Evolutionary conservation across 345 rosid species (phyloP), one percentile per base, ranked within the genome.

Genomic region (Brassica cretica): DNA sequence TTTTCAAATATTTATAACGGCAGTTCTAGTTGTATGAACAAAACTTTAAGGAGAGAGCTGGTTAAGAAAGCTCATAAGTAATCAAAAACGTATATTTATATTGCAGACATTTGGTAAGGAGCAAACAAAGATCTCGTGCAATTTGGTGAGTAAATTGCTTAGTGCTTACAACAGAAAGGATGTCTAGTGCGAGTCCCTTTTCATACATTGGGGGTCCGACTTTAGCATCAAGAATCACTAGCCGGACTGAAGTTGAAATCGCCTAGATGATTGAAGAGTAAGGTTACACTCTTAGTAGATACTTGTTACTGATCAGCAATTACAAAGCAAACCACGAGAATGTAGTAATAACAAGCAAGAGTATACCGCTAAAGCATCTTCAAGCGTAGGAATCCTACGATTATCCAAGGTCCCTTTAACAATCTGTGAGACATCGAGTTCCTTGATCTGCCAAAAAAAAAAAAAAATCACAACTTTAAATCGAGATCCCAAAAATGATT

Each of bases 131-230:
- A 15, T 62, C 27, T 44, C 27, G 37, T 44, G 39, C 11, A 5
- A 49, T 39, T 39, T 39, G 46, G 24, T 16, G 11, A 25, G 27
- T 35, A 60, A 51, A 35, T 66, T 15, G 41, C 33, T 30, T 30
- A 30, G 6, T 30, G 33, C 97, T 88, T 82, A 93, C 98, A 78
- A 80, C 82, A 61, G 97, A 87, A 39, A 95, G 89, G 67, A 95
- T 87, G 79, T 95, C 97, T 72, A 86, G 81, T 5, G 97, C 92
- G 27, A 95, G 92, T 21, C 94, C 96, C 76, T 86, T 90, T 80
- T 93, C 99, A 84, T 84, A 85, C 70, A 80, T 83, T 46, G 94
- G 99, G 30, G 98, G 98, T 56, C 99, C 96, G 14, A 93, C 91
- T 84, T 95, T 95, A n/a, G 88, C 96, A 78, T 95, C 99, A 44